These are phyloP conservation scores for Aspergillus sp. DNA, from an alignment of 2,329 filamentous ascomycete genomes.

Conservation along the genomic window DNA sequence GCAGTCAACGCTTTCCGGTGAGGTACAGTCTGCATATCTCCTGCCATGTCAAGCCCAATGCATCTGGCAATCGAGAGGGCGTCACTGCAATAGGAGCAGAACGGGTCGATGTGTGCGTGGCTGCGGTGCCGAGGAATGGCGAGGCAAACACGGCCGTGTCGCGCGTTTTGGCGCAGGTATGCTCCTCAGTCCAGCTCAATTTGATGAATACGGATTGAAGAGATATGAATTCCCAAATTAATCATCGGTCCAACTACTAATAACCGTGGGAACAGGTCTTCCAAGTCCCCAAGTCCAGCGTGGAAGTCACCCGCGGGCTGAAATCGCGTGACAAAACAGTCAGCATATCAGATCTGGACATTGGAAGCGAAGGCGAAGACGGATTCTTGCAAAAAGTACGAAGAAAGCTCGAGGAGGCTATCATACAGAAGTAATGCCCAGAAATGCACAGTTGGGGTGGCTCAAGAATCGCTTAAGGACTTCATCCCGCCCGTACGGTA, in stretches of 20 bases:
- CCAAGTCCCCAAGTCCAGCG: conserved; percentile 61
- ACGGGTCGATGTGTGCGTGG: conserved; percentile 63
- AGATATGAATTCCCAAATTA: neutral
- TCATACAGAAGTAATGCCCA: conserved; percentile 5
- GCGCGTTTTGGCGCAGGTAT: conserved; percentile 60
- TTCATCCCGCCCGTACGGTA: neutral
- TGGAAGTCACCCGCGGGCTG: conserved; percentile 61
- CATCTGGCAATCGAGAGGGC: conserved; percentile 61
- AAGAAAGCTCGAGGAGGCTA: conserved; percentile 19
- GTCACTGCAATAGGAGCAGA: conserved; percentile 57
- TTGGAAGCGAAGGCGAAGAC: conserved; percentile 33
- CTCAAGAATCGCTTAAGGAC: neutral
- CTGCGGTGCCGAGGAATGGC: conserved; percentile 64
- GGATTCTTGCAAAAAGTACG: conserved; percentile 23
- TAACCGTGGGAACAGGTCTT: conserved; percentile 48
- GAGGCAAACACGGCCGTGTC: conserved; percentile 69
- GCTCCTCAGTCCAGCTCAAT: neutral
- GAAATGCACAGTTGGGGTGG: neutral
- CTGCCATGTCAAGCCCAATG: conserved; percentile 68
- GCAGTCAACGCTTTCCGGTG: neutral
- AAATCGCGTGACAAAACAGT: conserved; percentile 67
- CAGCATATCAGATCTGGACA: conserved; percentile 27
- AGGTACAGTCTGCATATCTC: conserved; percentile 55
- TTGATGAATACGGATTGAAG: neutral
- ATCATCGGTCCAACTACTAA: neutral